phyloP scores from a whole-genome alignment of 768 basidiomycete genomes.

The Gelatoporia subvermispora region DNA sequence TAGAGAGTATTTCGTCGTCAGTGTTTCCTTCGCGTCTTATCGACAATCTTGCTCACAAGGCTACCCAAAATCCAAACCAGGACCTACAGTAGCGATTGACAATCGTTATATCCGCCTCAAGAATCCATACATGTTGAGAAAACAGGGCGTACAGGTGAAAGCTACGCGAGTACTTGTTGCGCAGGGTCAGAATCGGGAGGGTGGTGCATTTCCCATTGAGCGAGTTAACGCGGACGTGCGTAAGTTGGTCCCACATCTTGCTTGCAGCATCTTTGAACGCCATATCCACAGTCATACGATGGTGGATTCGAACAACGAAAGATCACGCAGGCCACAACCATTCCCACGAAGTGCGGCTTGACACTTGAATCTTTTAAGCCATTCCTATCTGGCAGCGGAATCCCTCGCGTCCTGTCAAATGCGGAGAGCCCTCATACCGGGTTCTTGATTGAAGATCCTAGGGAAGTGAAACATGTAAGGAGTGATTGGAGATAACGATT shows the following conservation, averaged over 20 bases:
- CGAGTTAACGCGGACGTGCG: slow-evolving; percentile 34
- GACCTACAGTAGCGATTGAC: slow-evolving; percentile 8
- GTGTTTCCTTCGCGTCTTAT: slow-evolving; percentile 18
- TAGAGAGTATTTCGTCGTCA: slow-evolving; percentile 4
- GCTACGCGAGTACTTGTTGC: slow-evolving; percentile 41
- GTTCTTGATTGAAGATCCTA: too few relatives aligned
- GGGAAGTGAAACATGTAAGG: too few relatives aligned
- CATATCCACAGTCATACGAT: not conserved
- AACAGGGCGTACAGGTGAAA: slow-evolving; percentile 41
- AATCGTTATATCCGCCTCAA: not conserved
- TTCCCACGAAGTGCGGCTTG: too few relatives aligned
- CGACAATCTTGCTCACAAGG: slow-evolving; percentile 29
- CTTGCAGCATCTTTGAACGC: not conserved
- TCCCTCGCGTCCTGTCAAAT: too few relatives aligned
- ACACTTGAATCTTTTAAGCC: too few relatives aligned
- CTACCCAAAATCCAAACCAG: slow-evolving; percentile 46
- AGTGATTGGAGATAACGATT: too few relatives aligned
- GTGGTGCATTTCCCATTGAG: slow-evolving; percentile 49
- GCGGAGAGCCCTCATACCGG: too few relatives aligned
- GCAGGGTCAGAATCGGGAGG: slow-evolving; percentile 45
- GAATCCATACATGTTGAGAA: not conserved
- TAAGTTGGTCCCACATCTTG: slow-evolving; percentile 9
- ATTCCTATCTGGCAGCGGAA: too few relatives aligned
- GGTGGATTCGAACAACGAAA: not conserved
- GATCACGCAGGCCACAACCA: too few relatives aligned